Conservation (phyloP, 2,329 filamentous ascomycete genomes). For the Aplosporella prunicola region DNA sequence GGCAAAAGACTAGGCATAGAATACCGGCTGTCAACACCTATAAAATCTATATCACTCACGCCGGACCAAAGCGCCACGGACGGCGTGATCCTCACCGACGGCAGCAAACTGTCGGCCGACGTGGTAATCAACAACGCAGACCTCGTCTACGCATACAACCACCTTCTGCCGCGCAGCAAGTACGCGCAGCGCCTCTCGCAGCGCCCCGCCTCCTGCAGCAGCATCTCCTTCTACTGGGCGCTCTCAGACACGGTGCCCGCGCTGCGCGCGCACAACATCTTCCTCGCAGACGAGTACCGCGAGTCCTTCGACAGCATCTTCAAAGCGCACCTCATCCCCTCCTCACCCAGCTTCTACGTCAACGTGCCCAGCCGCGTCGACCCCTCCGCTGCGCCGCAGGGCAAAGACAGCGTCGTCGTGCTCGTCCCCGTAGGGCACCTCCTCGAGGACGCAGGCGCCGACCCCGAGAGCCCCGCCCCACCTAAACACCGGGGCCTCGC, state of each 20-base stretch:
- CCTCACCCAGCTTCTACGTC: conserved; percentile 65
- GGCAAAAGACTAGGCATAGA: conserved; percentile 53
- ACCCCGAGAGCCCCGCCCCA: conserved; percentile 15
- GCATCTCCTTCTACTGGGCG: conserved; percentile 70
- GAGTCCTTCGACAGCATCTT: conserved; percentile 71
- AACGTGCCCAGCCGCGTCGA: conserved; percentile 66
- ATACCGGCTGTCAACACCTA: conserved; percentile 51
- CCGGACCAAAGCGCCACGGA: conserved; percentile 43
- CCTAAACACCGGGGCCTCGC: no score
- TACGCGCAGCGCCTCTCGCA: conserved; percentile 35
- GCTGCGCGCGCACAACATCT: conserved; percentile 65
- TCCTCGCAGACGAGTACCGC: conserved; percentile 62
- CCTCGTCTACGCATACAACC: conserved; percentile 63
- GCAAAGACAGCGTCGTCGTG: conserved; percentile 57
- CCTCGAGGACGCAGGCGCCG: no score
- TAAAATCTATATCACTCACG: conserved; percentile 46
- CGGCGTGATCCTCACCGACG: conserved; percentile 51
- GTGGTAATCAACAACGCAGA: conserved; percentile 64
- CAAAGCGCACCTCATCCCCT: conserved; percentile 56
- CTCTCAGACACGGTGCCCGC: conserved; percentile 51
- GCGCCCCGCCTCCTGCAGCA: conserved; percentile 56
- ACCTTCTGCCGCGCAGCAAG: conserved; percentile 50
- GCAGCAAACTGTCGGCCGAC: conserved; percentile 52
- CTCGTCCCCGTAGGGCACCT: conserved; percentile 66
- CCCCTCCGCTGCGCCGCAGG: conserved; percentile 54